A percentile compares a stretch with the other conserved stretches of the same genome.
Conservation (phyloP, 31 red algal species). For the Pterothamnion heteromorphum region DNA sequence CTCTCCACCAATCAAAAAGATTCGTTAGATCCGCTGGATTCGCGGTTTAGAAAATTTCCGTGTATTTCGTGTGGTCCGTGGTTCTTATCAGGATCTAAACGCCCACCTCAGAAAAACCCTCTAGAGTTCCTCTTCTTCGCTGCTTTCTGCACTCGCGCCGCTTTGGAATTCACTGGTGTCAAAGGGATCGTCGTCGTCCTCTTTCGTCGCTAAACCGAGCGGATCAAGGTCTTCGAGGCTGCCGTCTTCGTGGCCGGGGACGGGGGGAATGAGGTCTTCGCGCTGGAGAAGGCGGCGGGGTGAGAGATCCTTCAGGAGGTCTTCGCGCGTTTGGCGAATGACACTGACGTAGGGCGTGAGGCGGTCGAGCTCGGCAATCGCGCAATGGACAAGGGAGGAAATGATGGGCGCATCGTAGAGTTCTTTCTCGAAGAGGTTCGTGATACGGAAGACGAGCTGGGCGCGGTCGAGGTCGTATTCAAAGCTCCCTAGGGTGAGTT, state of each 20-base stretch:
- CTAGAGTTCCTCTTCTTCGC: too few species aligned
- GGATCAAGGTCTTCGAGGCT: too few species aligned
- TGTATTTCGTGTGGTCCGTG: too few species aligned
- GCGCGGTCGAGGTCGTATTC: not conserved
- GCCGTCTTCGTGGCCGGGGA: not conserved
- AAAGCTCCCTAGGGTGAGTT: not conserved
- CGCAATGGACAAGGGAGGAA: not conserved
- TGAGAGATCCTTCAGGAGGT: not conserved
- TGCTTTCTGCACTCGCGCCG: too few species aligned
- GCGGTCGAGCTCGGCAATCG: not conserved
- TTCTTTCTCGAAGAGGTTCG: not conserved
- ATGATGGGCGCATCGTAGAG: not conserved
- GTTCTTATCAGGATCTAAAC: too few species aligned
- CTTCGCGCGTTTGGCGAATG: not conserved
- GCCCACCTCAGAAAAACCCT: too few species aligned
- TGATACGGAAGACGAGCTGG: not conserved
- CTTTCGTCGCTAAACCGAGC: too few species aligned
- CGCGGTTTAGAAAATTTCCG: too few species aligned
- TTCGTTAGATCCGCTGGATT: too few species aligned
- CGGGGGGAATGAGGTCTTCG: not conserved
- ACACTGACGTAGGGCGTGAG: not conserved
- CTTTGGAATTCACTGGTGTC: too few species aligned
- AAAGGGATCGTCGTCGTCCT: too few species aligned
- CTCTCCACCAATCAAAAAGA: too few species aligned
- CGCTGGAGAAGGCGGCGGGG: not conserved